Base-by-base conservation (phyloP, 2,329 filamentous ascomycete species). In the Sporothrix brunneoviolacea region DNA sequence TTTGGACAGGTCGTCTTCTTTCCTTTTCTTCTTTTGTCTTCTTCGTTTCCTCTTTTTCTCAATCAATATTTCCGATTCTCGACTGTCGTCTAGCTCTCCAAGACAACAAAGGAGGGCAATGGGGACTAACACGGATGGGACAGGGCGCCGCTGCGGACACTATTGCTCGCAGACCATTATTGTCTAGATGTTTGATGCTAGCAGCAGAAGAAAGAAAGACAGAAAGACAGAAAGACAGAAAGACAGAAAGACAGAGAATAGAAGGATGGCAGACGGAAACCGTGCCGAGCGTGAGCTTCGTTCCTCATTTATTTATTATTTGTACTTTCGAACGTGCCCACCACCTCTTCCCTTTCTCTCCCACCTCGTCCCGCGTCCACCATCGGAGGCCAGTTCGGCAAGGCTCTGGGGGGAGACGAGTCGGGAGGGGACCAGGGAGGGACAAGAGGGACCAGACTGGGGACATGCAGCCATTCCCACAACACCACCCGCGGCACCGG, bases 381-480 rank as follows among this genome's bases (percentile, higher is more conserved):
- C 35, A 39, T 48, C 37, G 45, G 45, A 41, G 27, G 36, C 45
- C 19, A 40, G 22, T 32, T 47, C 43, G 35, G 44, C 36, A 40
- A 40, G 45, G 45, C 45, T 24, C 16, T 33, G 42, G 7, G 15
- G 24, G 13, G 22, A n/a, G n/a, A n/a, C n/a, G 39, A 30, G 4
- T 38, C 18, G 8, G 39, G n/a, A 16, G 21, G 38, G 27, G 4
- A 8, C 5, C 27, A 42, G 16, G 24, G 24, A 10, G 5, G 24
- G 22, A 8, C 3, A 40, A 19, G 8, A 44, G 16, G 12, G 40
- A 13, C 8, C 15, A 42, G 24, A 41, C 3, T 4, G 21, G 5
- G n/a, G 13, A 7, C n/a, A 21, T 37, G 22, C 2, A 4, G 16
- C 19, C 13, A 12, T n/a, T 16, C 28, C 16, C 15, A 21, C 40